Conservation (phyloP, 345 rosid species). For the Corchorus capsularis region DNA sequence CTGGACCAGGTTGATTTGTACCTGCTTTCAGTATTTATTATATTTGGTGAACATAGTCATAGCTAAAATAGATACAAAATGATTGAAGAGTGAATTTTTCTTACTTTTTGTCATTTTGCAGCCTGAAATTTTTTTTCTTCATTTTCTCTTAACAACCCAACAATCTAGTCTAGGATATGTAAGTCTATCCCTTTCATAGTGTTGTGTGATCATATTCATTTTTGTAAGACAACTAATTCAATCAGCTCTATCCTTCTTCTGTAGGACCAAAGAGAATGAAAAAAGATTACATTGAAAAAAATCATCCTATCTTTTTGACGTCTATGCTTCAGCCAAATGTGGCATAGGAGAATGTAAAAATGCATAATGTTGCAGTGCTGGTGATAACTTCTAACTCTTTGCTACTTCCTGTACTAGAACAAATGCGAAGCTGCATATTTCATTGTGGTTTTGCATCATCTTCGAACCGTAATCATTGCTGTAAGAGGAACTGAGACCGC, state of each 20-base stretch:
- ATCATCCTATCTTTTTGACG: background rate
- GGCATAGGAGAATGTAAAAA: background rate
- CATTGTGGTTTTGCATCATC: slow-evolving; percentile 74
- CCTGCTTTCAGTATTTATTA: background rate
- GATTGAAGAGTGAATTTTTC: background rate
- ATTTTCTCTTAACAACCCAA: background rate
- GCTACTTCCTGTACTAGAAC: slow-evolving; percentile 43
- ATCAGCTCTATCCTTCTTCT: background rate
- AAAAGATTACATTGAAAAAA: no score
- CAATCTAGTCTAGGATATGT: background rate
- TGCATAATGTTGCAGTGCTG: background rate
- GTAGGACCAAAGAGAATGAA: no score
- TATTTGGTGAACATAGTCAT: background rate
- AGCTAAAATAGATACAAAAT: background rate
- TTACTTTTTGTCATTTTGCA: background rate
- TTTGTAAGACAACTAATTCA: background rate
- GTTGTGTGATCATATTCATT: background rate
- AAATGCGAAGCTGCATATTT: slow-evolving; percentile 91
- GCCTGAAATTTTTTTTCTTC: background rate
- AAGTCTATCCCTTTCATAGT: background rate
- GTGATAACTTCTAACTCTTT: background rate
- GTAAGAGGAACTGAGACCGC: slow-evolving; percentile 95
- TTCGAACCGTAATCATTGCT: slow-evolving; percentile 69
- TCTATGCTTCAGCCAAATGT: background rate
- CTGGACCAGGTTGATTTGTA: background rate